phyloP scores from a whole-genome alignment of 2,329 filamentous ascomycete genomes.

The Neonectria coccinea region DNA sequence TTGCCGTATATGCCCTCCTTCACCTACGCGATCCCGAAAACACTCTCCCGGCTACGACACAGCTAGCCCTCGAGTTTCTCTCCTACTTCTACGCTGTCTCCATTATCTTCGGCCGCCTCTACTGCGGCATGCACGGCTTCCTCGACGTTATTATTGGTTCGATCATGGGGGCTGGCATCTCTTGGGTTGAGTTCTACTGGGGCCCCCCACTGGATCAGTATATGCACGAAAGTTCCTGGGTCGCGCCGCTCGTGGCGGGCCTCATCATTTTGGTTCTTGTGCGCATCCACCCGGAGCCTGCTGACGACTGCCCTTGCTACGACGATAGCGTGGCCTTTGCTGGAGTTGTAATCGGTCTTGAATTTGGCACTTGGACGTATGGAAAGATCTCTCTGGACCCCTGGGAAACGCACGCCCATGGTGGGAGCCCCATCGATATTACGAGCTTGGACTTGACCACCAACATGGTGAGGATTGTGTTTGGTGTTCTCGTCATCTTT shows the following conservation, averaged over 20 bases:
- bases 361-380: slow-evolving; percentile 87
- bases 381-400: slow-evolving; percentile 63
- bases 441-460: slow-evolving; percentile 73
- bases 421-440: slow-evolving; percentile 72
- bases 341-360: slow-evolving; percentile 87
- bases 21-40: slow-evolving; percentile 75
- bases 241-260: slow-evolving; percentile 72
- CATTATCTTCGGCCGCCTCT: slow-evolving; percentile 90
- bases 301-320: slow-evolving; percentile 96
- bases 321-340: slow-evolving; percentile 96
- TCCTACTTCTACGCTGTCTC: slow-evolving; percentile 89
- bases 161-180: slow-evolving; percentile 76
- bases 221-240: slow-evolving; percentile 73
- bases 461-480: slow-evolving; percentile 74
- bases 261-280: slow-evolving; percentile 80
- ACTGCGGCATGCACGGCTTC: slow-evolving; percentile 99
- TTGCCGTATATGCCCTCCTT: slow-evolving; percentile 85
- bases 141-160: slow-evolving; percentile 88
- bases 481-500: slow-evolving; percentile 88
- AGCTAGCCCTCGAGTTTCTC: slow-evolving; percentile 72
- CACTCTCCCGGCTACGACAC: slow-evolving; percentile 68
- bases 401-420: slow-evolving; percentile 58
- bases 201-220: slow-evolving; percentile 75
- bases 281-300: slow-evolving; percentile 92
- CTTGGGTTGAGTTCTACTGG: slow-evolving; percentile 69